Evolutionary conservation across 2,329 filamentous ascomycete species (phyloP), one percentile per base, ranked within the genome.

Genomic region (Pseudogymnoascus sp.): DNA sequence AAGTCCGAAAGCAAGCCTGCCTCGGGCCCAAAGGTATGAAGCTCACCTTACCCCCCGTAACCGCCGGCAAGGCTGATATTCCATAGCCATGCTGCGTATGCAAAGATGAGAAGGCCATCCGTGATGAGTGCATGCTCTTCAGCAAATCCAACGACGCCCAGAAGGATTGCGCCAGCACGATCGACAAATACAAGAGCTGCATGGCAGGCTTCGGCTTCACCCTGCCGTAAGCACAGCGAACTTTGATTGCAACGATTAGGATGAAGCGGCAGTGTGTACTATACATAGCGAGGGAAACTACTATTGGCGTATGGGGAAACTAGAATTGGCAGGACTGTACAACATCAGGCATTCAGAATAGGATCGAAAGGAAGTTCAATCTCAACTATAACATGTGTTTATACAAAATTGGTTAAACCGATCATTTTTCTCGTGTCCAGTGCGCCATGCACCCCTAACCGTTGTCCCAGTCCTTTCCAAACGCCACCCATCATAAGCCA

Each of bases 61-160:
- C 11, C 13, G 2, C 19, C 19, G 19, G 61, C 50, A 8, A 53
- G 50, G 10, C 61, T 65, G 44, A 69, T 28, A 26, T 35, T 50
- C n/a, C 17, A 65, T 72, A 97, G 91, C 93, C 93, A 47, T 97
- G 95, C 84, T 97, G 95, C 75, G 95, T 97, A 31, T 99, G 95
- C 85, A 97, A 93, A 75, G 86, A 95, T 50, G 92, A 99, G 77
- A 99, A 99, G 78, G 82, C 90, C 40, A 84, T 84, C 70, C 91
- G 95, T 67, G 95, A 99, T 79, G 93, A 99, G 78, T 99, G 95
- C 82, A 97, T 99, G 93, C 89, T 99, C 64, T 97, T 97, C 80
- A 96, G 91, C 63, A 92, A 85, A 67, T 83, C 90, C 66, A 83
- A 87, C 72, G 89, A 97, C 74, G 91, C 95, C 40, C 84, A 90